phyloP scores from a whole-genome alignment of 805 yeast genomes.

The Myxozyma monticola region DNA sequence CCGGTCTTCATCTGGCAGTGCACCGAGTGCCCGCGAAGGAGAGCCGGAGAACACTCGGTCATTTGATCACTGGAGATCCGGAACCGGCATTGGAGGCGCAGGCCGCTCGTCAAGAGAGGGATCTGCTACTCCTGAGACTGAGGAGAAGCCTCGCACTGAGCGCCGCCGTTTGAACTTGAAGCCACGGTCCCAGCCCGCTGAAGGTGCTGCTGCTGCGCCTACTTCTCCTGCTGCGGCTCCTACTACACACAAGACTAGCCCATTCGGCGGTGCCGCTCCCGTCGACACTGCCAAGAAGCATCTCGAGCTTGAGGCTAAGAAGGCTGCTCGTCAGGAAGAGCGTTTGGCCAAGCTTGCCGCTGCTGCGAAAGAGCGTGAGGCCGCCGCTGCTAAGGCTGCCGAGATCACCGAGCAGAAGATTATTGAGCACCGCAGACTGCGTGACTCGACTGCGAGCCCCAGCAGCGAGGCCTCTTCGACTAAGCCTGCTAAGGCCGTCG shows the following conservation, averaged over 20 bases:
- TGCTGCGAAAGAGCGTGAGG: constrained; percentile 5
- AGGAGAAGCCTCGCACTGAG: constrained; percentile 42
- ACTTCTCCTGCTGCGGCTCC: constrained; percentile 38
- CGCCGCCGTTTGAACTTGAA: constrained; percentile 46
- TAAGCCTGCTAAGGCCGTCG: neutral
- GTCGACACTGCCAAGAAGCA: constrained; percentile 71
- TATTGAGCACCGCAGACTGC: constrained; percentile 3
- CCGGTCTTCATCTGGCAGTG: constrained; percentile 20
- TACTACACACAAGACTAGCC: constrained; percentile 51
- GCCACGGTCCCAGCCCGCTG: constrained; percentile 34
- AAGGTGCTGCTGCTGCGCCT: constrained; percentile 37
- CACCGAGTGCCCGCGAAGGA: constrained; percentile 5
- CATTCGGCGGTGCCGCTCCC: constrained; percentile 85
- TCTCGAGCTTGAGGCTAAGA: constrained; percentile 56
- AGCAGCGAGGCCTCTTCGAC: neutral
- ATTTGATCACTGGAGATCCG: constrained; percentile 41
- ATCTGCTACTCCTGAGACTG: constrained; percentile 34
- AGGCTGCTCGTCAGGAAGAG: constrained; percentile 9
- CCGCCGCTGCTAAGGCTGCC: constrained; percentile 11
- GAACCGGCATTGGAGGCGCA: neutral
- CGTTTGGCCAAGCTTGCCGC: constrained; percentile 5
- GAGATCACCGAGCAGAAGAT: constrained; percentile 2
- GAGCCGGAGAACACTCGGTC: constrained; percentile 18
- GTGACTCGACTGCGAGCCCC: neutral
- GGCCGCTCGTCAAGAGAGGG: constrained; percentile 10